These are phyloP conservation scores for Urochloa ruziziensis DNA, from an alignment of 176 grass and related monocot species.

Conservation along the genomic window DNA sequence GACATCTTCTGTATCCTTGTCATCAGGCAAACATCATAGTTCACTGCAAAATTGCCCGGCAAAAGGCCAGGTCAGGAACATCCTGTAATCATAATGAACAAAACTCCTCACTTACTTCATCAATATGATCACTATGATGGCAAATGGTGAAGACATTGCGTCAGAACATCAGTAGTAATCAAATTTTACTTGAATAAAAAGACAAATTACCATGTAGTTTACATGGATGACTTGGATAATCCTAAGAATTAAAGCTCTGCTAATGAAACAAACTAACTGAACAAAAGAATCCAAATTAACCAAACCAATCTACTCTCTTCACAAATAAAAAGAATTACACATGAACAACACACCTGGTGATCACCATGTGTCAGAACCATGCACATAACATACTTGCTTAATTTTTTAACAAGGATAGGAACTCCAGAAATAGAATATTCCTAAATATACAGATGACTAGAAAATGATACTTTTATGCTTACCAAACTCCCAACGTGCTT, in stretches of 20 bases:
- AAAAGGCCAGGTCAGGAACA: constrained; percentile 76
- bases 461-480: constrained; percentile 19
- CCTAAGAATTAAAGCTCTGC: background rate
- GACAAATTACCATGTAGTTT: background rate
- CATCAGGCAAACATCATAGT: constrained; percentile 81
- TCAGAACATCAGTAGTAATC: background rate
- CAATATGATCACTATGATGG: constrained; percentile 18
- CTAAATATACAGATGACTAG: background rate
- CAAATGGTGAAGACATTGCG: constrained; percentile 4
- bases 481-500: constrained; percentile 96
- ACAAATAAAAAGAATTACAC: background rate
- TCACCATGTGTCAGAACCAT: background rate
- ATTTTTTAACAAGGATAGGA: background rate
- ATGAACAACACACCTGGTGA: background rate
- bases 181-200: background rate
- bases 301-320: background rate
- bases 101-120: constrained; percentile 47
- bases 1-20: constrained; percentile 99
- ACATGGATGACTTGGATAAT: background rate
- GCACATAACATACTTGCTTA: background rate
- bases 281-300: background rate
- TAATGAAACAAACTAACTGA: background rate
- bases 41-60: constrained; percentile 85
- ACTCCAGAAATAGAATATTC: background rate
- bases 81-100: constrained; percentile 60